These are phyloP conservation scores for Scalesia atractyloides DNA, from an alignment of 129 eudicot species.

Conservation along the genomic window DNA sequence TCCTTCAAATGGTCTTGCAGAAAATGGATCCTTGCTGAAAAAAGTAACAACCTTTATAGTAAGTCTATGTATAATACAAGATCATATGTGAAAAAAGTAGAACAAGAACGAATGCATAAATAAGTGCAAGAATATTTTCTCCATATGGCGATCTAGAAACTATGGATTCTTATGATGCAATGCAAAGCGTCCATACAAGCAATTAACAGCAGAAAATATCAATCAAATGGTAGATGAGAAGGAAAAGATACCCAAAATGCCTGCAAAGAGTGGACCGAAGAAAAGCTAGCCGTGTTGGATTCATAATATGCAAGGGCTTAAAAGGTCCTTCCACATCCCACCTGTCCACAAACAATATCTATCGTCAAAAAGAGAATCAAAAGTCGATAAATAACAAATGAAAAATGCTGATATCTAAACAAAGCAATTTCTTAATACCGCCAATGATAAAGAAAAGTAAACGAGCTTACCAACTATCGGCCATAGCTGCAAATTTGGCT, in stretches of 20 bases:
- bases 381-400: not conserved
- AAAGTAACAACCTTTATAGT: constrained; percentile 9
- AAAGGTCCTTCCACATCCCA: constrained; percentile 99
- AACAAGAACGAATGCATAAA: not conserved
- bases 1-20: constrained; percentile 89
- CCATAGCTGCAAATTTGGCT: constrained; percentile 74
- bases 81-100: no score
- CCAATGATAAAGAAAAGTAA: not conserved
- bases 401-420: not conserved
- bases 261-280: constrained; percentile 89
- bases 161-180: not conserved
- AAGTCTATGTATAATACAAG: constrained; percentile 11
- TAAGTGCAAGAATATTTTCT: not conserved
- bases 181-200: not conserved
- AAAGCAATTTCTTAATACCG: not conserved
- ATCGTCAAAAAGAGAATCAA: not conserved
- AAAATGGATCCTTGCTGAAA: constrained; percentile 78
- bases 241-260: constrained; percentile 72
- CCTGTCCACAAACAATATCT: constrained; percentile 40
- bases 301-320: constrained; percentile 83
- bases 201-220: not conserved
- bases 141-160: no score
- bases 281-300: constrained; percentile 90
- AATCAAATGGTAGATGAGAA: not conserved
- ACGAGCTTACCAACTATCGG: constrained; percentile 67